phyloP scores from a whole-genome alignment of 495 filamentous ascomycete species.

The Pseudoneurospora amorphoporcata region DNA sequence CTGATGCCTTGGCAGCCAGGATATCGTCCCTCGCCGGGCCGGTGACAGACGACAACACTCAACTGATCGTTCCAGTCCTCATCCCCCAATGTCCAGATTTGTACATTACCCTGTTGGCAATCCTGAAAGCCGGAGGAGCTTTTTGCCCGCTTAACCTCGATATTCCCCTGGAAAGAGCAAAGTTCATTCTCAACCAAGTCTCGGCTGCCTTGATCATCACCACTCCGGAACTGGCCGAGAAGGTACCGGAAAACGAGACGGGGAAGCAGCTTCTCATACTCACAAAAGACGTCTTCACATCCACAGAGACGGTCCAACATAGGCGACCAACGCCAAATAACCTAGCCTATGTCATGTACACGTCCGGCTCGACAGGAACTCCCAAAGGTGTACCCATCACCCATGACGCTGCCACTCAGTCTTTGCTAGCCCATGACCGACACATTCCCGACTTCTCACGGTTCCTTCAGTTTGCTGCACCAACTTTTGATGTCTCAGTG shows the following conservation, averaged over 20 bases:
- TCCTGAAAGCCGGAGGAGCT: slow-evolving; percentile 65
- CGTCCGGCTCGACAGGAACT: slow-evolving; percentile 76
- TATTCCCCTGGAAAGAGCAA: slow-evolving; percentile 58
- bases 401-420: slow-evolving; percentile 66
- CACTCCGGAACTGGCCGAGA: slow-evolving; percentile 23
- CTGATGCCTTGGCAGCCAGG: slow-evolving; percentile 40
- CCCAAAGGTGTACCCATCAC: slow-evolving; percentile 79
- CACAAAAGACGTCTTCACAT: slow-evolving; percentile 3
- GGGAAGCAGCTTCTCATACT: slow-evolving; percentile 17
- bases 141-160: slow-evolving; percentile 72
- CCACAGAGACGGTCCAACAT: background rate
- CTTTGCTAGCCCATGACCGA: slow-evolving; percentile 62
- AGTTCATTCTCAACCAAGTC: slow-evolving; percentile 64
- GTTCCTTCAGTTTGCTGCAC: slow-evolving; percentile 79
- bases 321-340: slow-evolving; percentile 24
- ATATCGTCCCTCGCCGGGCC: slow-evolving; percentile 27
- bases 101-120: slow-evolving; percentile 61
- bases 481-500: slow-evolving; percentile 80
- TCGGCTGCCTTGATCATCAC: slow-evolving; percentile 46
- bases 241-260: slow-evolving; percentile 14
- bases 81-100: slow-evolving; percentile 59
- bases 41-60: background rate
- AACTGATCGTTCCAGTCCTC: slow-evolving; percentile 58
- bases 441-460: slow-evolving; percentile 61
- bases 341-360: slow-evolving; percentile 85